Base-by-base conservation (phyloP, 306 rosid species). In the Vicia faba region DNA sequence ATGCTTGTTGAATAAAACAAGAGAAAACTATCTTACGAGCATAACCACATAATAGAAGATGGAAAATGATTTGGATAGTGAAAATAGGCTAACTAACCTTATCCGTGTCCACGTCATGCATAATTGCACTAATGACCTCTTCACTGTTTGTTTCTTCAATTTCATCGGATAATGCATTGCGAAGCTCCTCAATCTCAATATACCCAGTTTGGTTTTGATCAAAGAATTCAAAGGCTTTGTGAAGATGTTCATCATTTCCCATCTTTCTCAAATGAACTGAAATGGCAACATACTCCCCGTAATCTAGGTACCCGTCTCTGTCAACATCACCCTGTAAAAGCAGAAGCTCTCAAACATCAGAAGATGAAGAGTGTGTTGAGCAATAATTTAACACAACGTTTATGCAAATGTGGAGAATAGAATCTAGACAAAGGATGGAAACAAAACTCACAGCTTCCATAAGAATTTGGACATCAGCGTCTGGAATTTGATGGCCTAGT, bases 61-160 rank as follows among this genome's bases (percentile, higher is more conserved):
- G 33, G 5, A 3, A 63, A 36, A n/a, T 51, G 45, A 67, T 36
- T 48, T 53, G 38, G 44, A 8, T 33, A 16, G 62, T 29, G 36
- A 64, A 49, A 36, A 59, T 11, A 19, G 8, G 63, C n/a, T 55
- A 9, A 6, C 89, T 31, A 33, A 90, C 99, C 99, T 95, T 90
- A 80, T 95, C 97, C 5, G 97, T 85, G 81, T 95, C 99, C 65
- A 95, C 99, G 2, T 95, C 99, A 55, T 72, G 75, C 81, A 95
- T 86, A 66, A 95, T 90, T 68, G 91, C 96, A 59, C 66, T 76
- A 8, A 86, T 64, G 61, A 95, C 91, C 67, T 92, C 98, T 79
- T 95, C 99, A 71, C 61, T 54, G 75, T 75, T 74, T 36, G 78
- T 60, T 26, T 84, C 95, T 31, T 84, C 95, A 59, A 83, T 64